Conservation (phyloP, 1,139 yeast genomes). For the Pneumocystis sp. region DNA sequence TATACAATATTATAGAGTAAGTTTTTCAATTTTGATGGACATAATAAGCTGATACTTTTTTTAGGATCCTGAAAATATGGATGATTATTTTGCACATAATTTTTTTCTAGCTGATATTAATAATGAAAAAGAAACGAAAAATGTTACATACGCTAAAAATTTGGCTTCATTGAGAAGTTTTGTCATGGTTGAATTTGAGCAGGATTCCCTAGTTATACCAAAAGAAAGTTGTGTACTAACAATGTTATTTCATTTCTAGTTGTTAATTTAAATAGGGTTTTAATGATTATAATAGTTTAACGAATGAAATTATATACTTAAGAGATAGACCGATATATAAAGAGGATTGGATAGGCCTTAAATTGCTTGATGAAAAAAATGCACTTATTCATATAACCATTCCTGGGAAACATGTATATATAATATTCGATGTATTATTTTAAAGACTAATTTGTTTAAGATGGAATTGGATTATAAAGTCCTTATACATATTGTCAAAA, state of each 20-base stretch:
- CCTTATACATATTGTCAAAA: background rate
- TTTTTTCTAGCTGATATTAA: conserved; percentile 49
- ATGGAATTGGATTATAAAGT: background rate
- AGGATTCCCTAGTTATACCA: conserved; percentile 58
- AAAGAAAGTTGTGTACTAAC: conserved; percentile 29
- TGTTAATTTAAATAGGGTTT: conserved; percentile 27
- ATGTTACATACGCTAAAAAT: conserved; percentile 30
- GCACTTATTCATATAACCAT: conserved; percentile 37
- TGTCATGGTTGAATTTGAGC: conserved; percentile 43
- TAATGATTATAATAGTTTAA: conserved; percentile 35
- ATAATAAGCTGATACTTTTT: conserved; percentile 3
- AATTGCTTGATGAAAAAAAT: conserved; percentile 29
- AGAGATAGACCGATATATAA: conserved; percentile 36
- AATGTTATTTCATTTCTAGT: background rate
- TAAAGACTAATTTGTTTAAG: background rate
- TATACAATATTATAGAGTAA: conserved; percentile 55
- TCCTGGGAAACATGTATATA: conserved; percentile 54
- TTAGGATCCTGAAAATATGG: conserved; percentile 28
- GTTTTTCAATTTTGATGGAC: conserved; percentile 7
- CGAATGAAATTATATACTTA: conserved; percentile 34
- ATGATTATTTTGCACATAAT: conserved; percentile 36
- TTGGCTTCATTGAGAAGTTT: conserved; percentile 35
- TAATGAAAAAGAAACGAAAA: conserved; percentile 36
- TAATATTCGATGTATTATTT: conserved; percentile 24
- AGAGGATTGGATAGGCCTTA: conserved; percentile 47